Conservation (phyloP, 2,329 filamentous ascomycete species). For the Pyrenophora seminiperda region DNA sequence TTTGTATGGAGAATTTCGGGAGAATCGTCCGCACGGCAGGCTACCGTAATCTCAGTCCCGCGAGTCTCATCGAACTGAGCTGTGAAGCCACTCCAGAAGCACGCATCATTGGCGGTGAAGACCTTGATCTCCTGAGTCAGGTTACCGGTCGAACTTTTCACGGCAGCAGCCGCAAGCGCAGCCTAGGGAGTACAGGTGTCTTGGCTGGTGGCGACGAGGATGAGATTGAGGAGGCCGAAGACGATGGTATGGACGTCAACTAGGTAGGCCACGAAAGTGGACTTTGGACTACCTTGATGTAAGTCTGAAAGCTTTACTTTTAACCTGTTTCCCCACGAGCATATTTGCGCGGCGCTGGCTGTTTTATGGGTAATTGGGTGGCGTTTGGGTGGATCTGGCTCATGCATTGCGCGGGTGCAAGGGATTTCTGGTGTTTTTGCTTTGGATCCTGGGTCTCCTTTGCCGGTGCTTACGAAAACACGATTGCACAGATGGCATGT, state of each 20-base stretch:
- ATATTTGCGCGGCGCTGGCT: slow-evolving; percentile 27
- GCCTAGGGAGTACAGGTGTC: slow-evolving; percentile 45
- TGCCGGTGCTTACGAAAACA: slow-evolving; percentile 5
- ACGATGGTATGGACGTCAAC: slow-evolving; percentile 51
- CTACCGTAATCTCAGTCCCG: slow-evolving; percentile 79
- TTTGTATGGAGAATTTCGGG: slow-evolving; percentile 94
- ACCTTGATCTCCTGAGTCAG: slow-evolving; percentile 68
- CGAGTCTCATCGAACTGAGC: slow-evolving; percentile 84
- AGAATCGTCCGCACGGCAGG: slow-evolving; percentile 87
- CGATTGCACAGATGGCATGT: slow-evolving; percentile 9
- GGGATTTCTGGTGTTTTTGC: not conserved
- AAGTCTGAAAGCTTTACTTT: not conserved
- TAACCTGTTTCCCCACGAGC: slow-evolving; percentile 1
- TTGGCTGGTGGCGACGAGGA: slow-evolving; percentile 50
- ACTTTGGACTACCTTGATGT: not conserved
- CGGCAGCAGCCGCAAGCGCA: slow-evolving; percentile 51
- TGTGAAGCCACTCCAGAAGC: slow-evolving; percentile 93
- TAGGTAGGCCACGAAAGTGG: slow-evolving; percentile 14
- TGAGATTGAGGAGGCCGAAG: slow-evolving; percentile 51
- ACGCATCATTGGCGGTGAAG: slow-evolving; percentile 86
- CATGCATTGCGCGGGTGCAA: slow-evolving; percentile 17
- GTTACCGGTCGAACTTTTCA: slow-evolving; percentile 49
- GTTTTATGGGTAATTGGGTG: not conserved
- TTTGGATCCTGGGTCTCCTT: not conserved
- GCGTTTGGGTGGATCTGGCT: slow-evolving; percentile 1